phyloP scores from a whole-genome alignment of 1,139 yeast genomes.

The Saccharomycopsis hybrid region DNA sequence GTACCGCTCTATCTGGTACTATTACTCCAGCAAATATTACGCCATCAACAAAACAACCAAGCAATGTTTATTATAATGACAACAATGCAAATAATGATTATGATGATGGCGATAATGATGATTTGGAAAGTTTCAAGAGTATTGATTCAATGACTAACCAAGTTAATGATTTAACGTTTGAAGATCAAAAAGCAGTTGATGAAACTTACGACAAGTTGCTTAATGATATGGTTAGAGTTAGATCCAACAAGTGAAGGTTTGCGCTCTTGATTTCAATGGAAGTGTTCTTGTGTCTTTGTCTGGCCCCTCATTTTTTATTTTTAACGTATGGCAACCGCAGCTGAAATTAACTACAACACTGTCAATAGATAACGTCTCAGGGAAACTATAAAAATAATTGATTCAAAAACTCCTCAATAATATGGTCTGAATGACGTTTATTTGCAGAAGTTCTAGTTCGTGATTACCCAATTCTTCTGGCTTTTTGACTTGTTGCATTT shows the following conservation, averaged over 20 bases:
- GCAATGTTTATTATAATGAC: slow-evolving; percentile 22
- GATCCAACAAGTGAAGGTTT: slow-evolving; percentile 34
- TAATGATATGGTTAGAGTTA: slow-evolving; percentile 58
- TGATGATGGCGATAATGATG: slow-evolving; percentile 16
- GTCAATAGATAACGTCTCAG: no score
- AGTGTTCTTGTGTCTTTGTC: not conserved
- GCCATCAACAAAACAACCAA: not conserved
- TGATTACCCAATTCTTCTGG: no score
- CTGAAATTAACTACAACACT: no score
- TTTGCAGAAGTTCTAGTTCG: no score
- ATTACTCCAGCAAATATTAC: not conserved
- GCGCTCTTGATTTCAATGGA: not conserved
- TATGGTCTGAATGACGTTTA: no score
- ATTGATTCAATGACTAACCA: slow-evolving; percentile 15
- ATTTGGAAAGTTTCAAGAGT: slow-evolving; percentile 21
- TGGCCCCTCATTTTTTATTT: not conserved
- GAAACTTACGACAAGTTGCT: slow-evolving; percentile 66
- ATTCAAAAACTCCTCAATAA: no score
- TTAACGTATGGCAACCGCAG: no score
- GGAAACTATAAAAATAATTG: no score
- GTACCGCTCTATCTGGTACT: no score
- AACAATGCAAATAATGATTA: slow-evolving; percentile 12
- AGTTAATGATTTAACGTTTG: slow-evolving; percentile 16
- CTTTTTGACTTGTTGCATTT: no score
- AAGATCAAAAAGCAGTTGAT: slow-evolving; percentile 37